Conservation (phyloP, 2,329 filamentous ascomycete genomes). For the Trichoderma sp. region DNA sequence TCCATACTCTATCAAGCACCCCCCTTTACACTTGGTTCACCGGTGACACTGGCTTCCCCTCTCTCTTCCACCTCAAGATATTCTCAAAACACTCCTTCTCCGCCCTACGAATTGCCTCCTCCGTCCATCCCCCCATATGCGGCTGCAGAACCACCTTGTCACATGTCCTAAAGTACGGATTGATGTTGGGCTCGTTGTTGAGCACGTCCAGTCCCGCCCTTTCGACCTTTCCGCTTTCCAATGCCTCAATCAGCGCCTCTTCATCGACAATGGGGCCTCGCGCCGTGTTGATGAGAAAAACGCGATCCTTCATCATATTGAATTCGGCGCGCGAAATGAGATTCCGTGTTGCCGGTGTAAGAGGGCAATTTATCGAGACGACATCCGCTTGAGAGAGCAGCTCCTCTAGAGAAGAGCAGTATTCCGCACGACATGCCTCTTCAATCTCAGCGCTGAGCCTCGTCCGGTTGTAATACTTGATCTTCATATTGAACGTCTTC, state of each 20-base stretch:
- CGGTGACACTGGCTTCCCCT: constrained; percentile 37
- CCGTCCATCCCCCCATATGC: constrained; percentile 44
- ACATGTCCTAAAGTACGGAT: constrained; percentile 39
- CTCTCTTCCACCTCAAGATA: constrained; percentile 38
- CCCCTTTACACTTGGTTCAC: constrained; percentile 28
- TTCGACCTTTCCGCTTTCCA: constrained; percentile 45
- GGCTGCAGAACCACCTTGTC: constrained; percentile 44
- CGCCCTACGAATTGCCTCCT: constrained; percentile 41
- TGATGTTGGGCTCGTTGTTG: constrained; percentile 41
- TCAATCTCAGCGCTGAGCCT: constrained; percentile 36
- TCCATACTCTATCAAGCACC: background rate
- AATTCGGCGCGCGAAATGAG: constrained; percentile 42
- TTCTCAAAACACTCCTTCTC: constrained; percentile 47
- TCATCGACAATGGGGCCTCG: constrained; percentile 50
- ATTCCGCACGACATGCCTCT: constrained; percentile 33
- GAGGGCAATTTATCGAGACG: constrained; percentile 39
- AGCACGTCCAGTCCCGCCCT: constrained; percentile 50
- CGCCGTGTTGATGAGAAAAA: constrained; percentile 49
- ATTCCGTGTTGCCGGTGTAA: constrained; percentile 39
- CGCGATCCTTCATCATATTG: constrained; percentile 44
- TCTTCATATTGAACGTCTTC: constrained; percentile 41
- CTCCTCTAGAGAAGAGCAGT: constrained; percentile 36
- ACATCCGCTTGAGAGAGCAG: constrained; percentile 42
- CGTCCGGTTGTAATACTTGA: constrained; percentile 43
- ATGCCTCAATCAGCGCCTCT: constrained; percentile 42